These are phyloP conservation scores for Endoconidiophora polonica DNA, from an alignment of 2,329 filamentous ascomycete genomes.

Conservation along the genomic window DNA sequence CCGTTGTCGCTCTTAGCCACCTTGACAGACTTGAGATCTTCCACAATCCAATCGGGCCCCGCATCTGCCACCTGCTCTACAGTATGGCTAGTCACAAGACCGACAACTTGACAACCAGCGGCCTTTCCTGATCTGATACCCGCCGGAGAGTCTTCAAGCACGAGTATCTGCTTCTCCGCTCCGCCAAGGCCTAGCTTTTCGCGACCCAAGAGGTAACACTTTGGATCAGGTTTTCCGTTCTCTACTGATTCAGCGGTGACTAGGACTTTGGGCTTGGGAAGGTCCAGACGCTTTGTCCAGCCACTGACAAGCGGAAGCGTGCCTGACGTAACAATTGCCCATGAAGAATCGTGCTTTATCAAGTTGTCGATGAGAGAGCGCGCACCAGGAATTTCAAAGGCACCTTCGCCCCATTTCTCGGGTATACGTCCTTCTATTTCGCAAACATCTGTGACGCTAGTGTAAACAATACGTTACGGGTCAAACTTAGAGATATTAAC, in stretches of 20 bases:
- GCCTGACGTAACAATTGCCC: slow-evolving; percentile 76
- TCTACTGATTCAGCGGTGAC: slow-evolving; percentile 62
- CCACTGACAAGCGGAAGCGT: slow-evolving; percentile 50
- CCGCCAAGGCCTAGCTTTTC: slow-evolving; percentile 39
- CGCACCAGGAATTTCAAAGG: slow-evolving; percentile 72
- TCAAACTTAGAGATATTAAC: slow-evolving; percentile 21
- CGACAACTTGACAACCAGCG: slow-evolving; percentile 71
- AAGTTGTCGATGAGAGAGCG: slow-evolving; percentile 52
- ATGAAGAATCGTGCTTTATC: slow-evolving; percentile 45
- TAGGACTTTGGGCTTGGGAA: slow-evolving; percentile 48
- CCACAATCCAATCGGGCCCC: slow-evolving; percentile 75
- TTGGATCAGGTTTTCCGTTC: slow-evolving; percentile 61
- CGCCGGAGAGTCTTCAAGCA: slow-evolving; percentile 78
- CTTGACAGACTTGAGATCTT: slow-evolving; percentile 58
- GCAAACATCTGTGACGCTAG: slow-evolving; percentile 47
- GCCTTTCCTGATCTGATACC: slow-evolving; percentile 71
- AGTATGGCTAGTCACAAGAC: slow-evolving; percentile 70
- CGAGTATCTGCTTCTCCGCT: slow-evolving; percentile 40
- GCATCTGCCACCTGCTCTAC: slow-evolving; percentile 54
- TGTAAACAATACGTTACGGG: not conserved
- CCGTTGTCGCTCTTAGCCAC: slow-evolving; percentile 41
- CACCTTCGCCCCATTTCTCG: slow-evolving; percentile 57
- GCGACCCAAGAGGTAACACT: slow-evolving; percentile 54
- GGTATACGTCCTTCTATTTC: slow-evolving; percentile 66
- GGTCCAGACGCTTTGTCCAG: slow-evolving; percentile 51